Evolutionary conservation across 2,329 filamentous ascomycete species (phyloP), one percentile per base, ranked within the genome.

Genomic region (Zalaria obscura): DNA sequence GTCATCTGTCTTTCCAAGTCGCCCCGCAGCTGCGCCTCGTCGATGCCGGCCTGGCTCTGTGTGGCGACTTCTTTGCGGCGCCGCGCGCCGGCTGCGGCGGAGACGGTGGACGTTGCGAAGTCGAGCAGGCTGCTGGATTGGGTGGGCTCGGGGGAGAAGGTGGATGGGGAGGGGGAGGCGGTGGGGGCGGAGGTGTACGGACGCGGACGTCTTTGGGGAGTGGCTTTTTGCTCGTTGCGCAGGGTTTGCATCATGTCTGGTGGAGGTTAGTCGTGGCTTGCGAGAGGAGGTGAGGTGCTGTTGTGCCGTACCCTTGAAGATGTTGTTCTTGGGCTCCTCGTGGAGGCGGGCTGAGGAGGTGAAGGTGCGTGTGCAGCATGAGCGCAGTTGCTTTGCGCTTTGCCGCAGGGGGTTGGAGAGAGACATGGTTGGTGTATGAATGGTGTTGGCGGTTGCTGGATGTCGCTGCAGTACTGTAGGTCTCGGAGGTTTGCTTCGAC

Each of bases 1-100:
- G 75, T 71, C 61, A 80, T 72, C 61, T 84, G 78, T 47, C 63
- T 67, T 52, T 76, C 63, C 58, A 76, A 76, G 47, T 76, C 74
- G 25, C 47, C 41, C 10, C 56, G 50, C 29, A 51, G 18, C 47
- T 52, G 57, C 36, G 49, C 52, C 39, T 59, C 53, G 35, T 55
- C 27, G 28, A 58, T 44, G 33, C 57, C 50, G 34, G 48, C 47
- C 1, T 44, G 25, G 31, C 9, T 36, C 11, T 40, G 28, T 27
- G 29, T 7, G n/a, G 29, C 7, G 7, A 27, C 10, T 5, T 11
- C 37, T 31, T 25, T 29, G 4, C 37, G 7, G 6, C 18, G 28
- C 5, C 7, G 18, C 5, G 26, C 27, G 27, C n/a, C 37, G 10
- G 25, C 28, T 4, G 32, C 27, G 25, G 33, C 38, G 26, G 29